Base-by-base conservation (phyloP, 352 stramenopile species). In the Phytophthora syringae region DNA sequence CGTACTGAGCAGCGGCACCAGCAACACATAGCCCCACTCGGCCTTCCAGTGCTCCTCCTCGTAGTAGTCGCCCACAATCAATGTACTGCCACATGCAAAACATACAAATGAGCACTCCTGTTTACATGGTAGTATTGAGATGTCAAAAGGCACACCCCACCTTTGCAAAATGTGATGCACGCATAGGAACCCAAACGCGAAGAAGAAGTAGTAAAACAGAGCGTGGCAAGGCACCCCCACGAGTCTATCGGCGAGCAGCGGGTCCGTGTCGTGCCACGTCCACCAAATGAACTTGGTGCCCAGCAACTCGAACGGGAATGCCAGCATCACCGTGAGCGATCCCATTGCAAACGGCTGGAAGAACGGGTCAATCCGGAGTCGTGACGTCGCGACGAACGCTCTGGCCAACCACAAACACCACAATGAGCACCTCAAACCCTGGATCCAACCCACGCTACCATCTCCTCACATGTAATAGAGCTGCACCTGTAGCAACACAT, bases 221-320 rank as follows among this genome's bases (percentile, higher is more conserved):
- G 76, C 67, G 52, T 92, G 79, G 53, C 76, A 81, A 3, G 86
- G 86, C 1, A 93, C 76, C 30, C 81, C 82, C 54, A 91, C 83
- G 18, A 91, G 59, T 2, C 87, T 82, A 21, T 81, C 76, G 7
- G 55, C 57, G 13, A 95, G 64, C 39, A 90, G 67, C 24, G 84
- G 84, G 24, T 95, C 84, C 18, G 82, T 93, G 55, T 95, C 87
- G 56, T 95, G 87, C 74, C 80, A 93, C 49, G 87, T 95, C 87
- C 87, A 95, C 82, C 83, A 93, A 24, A 95, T 69, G 48, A 95
- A 91, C 55, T 93, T 93, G 56, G 81, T 57, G 45, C 87, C 87
- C 30, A 93, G 45, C 47, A 95, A 68, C 71, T 95, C 84, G 30
- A 92, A 86, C 9, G 87, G 87, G 37, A 94, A 82, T 7, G 67